Percentiles rank a stretch among this genome's conserved stretches.
Evolutionary conservation across 225 moss, liverwort and hornwort species (phyloP).

Genomic region (Marchantia polymorpha): DNA sequence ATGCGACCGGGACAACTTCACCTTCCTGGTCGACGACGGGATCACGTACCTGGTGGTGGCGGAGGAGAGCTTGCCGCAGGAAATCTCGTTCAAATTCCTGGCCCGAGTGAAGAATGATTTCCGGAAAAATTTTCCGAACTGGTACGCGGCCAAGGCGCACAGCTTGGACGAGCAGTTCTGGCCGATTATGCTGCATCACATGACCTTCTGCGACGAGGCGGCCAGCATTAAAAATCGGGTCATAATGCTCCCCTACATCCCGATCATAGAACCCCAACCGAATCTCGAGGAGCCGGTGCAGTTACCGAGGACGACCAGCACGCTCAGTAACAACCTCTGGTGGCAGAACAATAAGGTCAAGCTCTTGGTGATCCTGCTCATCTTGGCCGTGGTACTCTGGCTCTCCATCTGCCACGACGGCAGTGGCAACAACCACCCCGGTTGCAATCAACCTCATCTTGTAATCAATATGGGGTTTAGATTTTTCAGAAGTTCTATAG

Average conservation of each 20-base stretch:
- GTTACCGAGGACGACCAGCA: background rate
- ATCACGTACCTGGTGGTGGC: constrained; percentile 31
- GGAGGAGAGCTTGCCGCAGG: constrained; percentile 25
- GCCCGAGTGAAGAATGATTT: constrained; percentile 32
- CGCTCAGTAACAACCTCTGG: constrained; percentile 22
- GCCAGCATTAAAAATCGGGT: constrained; percentile 26
- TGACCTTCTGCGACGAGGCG: constrained; percentile 21
- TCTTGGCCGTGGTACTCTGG: constrained; percentile 26
- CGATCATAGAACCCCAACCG: constrained; percentile 22
- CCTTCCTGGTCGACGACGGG: no score
- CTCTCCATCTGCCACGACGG: constrained; percentile 20
- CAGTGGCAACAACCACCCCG: background rate
- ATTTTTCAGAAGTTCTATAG: no score
- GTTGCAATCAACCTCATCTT: no score
- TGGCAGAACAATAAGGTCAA: constrained; percentile 26
- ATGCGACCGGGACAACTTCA: constrained; percentile 33
- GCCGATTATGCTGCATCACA: constrained; percentile 20
- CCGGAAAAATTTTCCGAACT: constrained; percentile 6
- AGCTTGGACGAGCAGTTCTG: constrained; percentile 32
- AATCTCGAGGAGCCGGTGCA: constrained; percentile 23
- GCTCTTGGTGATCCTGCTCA: constrained; percentile 17
- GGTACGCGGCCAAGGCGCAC: constrained; percentile 13
- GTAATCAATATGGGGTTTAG: no score
- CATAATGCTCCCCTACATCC: constrained; percentile 23
- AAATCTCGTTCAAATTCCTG: constrained; percentile 26